Base-by-base conservation (phyloP, 805 yeast genomes). In the Trichomonascus vanleenenianus region DNA sequence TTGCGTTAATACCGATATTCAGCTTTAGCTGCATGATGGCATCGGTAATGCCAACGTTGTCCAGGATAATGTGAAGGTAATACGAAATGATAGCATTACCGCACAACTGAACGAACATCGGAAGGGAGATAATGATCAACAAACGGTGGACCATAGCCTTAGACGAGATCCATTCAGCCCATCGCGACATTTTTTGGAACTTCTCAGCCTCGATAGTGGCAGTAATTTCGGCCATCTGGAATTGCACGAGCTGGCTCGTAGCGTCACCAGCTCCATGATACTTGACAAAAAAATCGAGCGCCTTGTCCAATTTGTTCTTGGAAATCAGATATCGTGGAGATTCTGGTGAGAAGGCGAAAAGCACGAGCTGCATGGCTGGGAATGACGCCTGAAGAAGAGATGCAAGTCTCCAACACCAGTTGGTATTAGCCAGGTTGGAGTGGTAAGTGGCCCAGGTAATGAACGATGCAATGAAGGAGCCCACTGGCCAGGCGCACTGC, bases 391-490 rank as follows among this genome's bases (percentile, higher is more conserved):
- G 93, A 54, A 82, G 65, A 2, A 84, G 79, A 48, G 83, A 74
- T 7, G 88, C 86, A 56, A 82, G 70, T 67, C 88, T 74, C 85
- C 86, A 83, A 15, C 78, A 67, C 40, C 71, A 45, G 40, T 36
- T 49, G 19, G 46, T 15, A 9, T 34, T 34, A 10, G 14, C 16
- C 38, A 16, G 5, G 42, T 42, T 42, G 39, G 48, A 39, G 57
- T 76, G 80, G 12, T 22, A 19, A 27, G 81, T 68, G 30, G 88
- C 89, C 59, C 76, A 81, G 59, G 80, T 85, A 48, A 81, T 66
- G 83, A 85, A 81, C 64, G 82, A 82, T n/a, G 89, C 86, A 58
- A 83, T 70, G 56, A 81, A 72, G 27, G 86, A 81, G 58, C 93
- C 91, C 39, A 79, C 68, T 20, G 81, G 78, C 38, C 38, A 32